These are phyloP conservation scores for Solanum bukasovii DNA, from an alignment of 257 asterid genomes.

Conservation along the genomic window DNA sequence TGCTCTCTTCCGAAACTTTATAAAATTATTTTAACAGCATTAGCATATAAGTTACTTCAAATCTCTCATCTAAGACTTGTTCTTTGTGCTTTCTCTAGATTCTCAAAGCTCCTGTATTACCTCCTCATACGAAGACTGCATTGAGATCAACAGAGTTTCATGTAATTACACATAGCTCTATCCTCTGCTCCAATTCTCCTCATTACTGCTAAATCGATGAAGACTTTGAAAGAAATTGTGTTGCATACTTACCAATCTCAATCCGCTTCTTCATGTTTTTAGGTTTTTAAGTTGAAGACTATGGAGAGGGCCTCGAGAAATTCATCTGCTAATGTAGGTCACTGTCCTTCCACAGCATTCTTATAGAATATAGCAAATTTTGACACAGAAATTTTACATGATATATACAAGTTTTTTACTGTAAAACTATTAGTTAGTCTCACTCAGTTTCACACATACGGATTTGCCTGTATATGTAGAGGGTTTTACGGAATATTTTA, in stretches of 20 bases:
- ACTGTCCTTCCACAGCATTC: neutral
- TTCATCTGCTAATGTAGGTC: slow-evolving; percentile 36
- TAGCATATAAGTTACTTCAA: neutral
- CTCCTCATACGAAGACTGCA: slow-evolving; percentile 29
- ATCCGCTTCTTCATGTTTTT: neutral
- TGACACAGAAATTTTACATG: neutral
- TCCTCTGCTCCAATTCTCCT: neutral
- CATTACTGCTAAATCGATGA: neutral
- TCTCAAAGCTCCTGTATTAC: slow-evolving; percentile 21
- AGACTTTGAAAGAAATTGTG: neutral
- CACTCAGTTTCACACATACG: neutral
- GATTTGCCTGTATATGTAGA: neutral
- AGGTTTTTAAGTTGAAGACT: slow-evolving; percentile 54
- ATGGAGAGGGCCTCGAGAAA: slow-evolving; percentile 47
- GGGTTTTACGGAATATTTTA: neutral
- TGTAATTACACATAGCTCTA: slow-evolving; percentile 20
- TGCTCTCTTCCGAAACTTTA: neutral
- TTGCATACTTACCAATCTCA: neutral
- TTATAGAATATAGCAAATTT: neutral
- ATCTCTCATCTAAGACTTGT: neutral
- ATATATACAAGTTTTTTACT: neutral
- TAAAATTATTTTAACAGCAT: neutral
- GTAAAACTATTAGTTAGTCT: neutral
- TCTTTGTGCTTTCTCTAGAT: slow-evolving; percentile 18
- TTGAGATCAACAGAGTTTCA: slow-evolving; percentile 32